Evolutionary conservation across 2,329 filamentous ascomycete genomes (phyloP), one percentile per base, ranked within the genome.

Genomic region (Aureobasidium sp.): DNA sequence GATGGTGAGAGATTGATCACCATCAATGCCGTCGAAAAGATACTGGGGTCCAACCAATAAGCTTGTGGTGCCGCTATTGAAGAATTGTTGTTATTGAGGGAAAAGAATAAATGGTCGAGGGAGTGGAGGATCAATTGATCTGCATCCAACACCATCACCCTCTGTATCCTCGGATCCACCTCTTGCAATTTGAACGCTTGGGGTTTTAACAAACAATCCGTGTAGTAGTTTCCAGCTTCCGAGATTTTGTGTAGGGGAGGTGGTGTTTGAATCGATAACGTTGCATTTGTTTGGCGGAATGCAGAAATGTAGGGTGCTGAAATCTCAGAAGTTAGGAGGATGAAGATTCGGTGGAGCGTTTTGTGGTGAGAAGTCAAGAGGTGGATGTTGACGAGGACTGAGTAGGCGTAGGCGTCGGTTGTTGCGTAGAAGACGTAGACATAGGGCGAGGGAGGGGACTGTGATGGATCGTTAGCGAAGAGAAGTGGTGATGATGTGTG

Each of bases 371-470:
- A 45, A n/a, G 63, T 63, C 35, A 71, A 62, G 1, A 68, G 67
- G 27, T 67, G 60, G 27, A 71, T 69, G 63, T 70, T 71, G 54
- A 71, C 66, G 6, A 71, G 60, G 15, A 66, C 68, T 12, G 68
- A 67, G 58, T 69, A 71, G 15, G 70, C 70, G 50, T 71, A 70
- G 22, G 59, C 27, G 50, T 69, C 65, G 19, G 63, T 48, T 8
- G 69, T 70, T 33, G 70, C 70, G 60, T 70, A 70, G 63, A 71
- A 71, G 29, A 68, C 66, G 56, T 70, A 71, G 9, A 68, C 66
- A 49, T 67, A 70, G 5, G 60, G 56, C 1, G 56, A 49, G 5
- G 11, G 39, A 27, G 17, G 40, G 17, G 39, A 9, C 40, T 44
- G 19, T 22, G 15, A 17, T 39, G 35, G 15, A 39, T 5, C 6